Base-by-base conservation (phyloP, 306 rosid genomes). In the Cucurbita maxima region DNA sequence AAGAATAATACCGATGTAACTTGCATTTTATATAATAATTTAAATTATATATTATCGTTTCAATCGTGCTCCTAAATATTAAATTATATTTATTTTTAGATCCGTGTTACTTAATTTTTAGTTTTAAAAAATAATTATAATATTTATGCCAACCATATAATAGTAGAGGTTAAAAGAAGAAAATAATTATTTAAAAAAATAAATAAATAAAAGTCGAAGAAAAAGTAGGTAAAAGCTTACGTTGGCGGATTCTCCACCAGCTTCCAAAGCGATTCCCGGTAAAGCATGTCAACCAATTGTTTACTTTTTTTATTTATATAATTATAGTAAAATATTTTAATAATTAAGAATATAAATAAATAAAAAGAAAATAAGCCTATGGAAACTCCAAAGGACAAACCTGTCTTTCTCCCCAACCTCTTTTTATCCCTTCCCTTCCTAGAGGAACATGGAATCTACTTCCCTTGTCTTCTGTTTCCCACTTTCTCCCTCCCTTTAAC, bases 391-490 rank as follows among this genome's bases (percentile, higher is more conserved):
- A 66, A 18, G 72, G 72, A 41, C 72, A 66, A 43, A 48, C 34
- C 71, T 64, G 30, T 64, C 71, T 64, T 14, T 64, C 43, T 64
- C 69, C 69, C 20, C 12, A 61, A 7, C 68, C 38, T 20, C 3
- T 18, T 63, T 18, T 10, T 40, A 63, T 69, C 57, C 44, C 57
- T 69, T 69, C 73, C 2, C 9, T 69, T 69, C 58, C 41, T 48
- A 69, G 13, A 69, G 73, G 73, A 69, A 69, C 73, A 48, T 69
- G 73, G 73, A 69, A 69, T 69, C 73, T 67, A 6, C 54, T 43
- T 62, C 48, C 40, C 48, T 62, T 62, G 44, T 16, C 70, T 62
- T 10, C 1, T 44, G 72, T 41, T 44, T 66, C 36, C 72, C 72
- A 64, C 72, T 64, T 53, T 60, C 68, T 64, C 72, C 40, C 68